Percentiles rank a stretch among this genome's conserved stretches.
Conservation (phyloP, 257 asterid species). For the Forsythia viridissima region DNA sequence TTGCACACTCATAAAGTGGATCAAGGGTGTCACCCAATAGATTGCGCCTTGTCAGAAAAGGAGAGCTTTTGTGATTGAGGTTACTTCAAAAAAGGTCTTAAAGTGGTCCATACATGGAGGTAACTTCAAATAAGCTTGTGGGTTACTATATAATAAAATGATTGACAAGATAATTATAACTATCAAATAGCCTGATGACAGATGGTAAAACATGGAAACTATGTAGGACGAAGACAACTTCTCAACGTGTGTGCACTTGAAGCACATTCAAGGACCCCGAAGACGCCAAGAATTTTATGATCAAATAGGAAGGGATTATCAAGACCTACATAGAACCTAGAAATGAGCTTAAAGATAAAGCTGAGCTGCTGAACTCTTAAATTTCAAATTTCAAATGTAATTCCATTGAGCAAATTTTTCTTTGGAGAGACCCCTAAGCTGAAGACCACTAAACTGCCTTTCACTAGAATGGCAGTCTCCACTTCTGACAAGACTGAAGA, state of each 20-base stretch:
- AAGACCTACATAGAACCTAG: not conserved
- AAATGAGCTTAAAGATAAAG: not conserved
- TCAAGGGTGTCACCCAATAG: not conserved
- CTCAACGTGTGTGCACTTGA: not conserved
- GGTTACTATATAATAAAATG: not conserved
- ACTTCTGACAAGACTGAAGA: not conserved
- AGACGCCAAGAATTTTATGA: not conserved
- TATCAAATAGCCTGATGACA: not conserved
- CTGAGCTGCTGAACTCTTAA: not conserved
- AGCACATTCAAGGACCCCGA: not conserved
- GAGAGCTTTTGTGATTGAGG: not conserved
- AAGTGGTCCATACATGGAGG: constrained; percentile 2
- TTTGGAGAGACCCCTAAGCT: not conserved
- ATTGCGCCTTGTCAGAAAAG: not conserved
- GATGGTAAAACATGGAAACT: not conserved
- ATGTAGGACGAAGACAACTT: not conserved
- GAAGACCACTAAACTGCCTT: not conserved
- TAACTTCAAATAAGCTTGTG: not conserved
- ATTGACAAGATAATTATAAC: not conserved
- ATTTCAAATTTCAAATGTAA: not conserved
- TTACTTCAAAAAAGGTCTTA: not conserved
- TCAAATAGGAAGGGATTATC: not conserved
- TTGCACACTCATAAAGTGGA: not conserved
- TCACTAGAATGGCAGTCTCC: not conserved
- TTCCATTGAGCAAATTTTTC: not conserved